Evolutionary conservation across 1,284 basidiomycete genomes (phyloP).

Genomic region (Ganoderma lingzhi): DNA sequence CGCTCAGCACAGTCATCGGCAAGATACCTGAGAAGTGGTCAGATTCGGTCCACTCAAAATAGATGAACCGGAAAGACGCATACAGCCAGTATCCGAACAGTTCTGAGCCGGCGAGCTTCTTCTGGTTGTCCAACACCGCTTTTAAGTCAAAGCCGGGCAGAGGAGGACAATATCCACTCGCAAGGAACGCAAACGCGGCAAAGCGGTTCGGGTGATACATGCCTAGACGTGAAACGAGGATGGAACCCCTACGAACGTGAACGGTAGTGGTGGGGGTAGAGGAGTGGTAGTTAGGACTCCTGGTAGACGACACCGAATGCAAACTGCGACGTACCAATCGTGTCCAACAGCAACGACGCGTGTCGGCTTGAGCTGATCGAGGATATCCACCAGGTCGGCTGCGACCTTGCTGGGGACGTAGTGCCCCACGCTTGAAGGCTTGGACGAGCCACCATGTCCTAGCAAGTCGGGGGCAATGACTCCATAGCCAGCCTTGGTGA

Average conservation of each 20-base stretch:
- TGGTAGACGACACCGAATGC: not conserved
- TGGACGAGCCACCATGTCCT: constrained; percentile 61
- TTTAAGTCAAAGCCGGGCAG: constrained; percentile 34
- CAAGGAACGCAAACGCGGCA: constrained; percentile 50
- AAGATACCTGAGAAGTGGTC: constrained; percentile 35
- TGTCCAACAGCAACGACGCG: constrained; percentile 54
- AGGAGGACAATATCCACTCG: constrained; percentile 49
- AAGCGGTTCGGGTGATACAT: constrained; percentile 50
- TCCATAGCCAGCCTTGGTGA: constrained; percentile 54
- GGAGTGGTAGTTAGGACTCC: constrained; percentile 3
- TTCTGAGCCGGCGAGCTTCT: constrained; percentile 51
- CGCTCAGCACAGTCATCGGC: constrained; percentile 40
- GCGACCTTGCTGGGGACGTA: constrained; percentile 52
- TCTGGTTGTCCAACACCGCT: constrained; percentile 41
- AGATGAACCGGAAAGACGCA: not conserved
- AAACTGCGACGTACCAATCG: constrained; percentile 50
- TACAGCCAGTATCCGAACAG: constrained; percentile 44
- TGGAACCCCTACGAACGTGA: constrained; percentile 46
- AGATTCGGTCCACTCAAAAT: too few species aligned
- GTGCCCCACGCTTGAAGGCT: constrained; percentile 49
- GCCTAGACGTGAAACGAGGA: constrained; percentile 46
- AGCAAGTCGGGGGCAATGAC: constrained; percentile 62
- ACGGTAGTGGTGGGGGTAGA: not conserved
- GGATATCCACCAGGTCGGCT: constrained; percentile 55
- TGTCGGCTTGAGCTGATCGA: constrained; percentile 48